These are phyloP conservation scores for Yamadazyma trypodendri DNA, from an alignment of 1,139 yeast species.

Conservation along the genomic window DNA sequence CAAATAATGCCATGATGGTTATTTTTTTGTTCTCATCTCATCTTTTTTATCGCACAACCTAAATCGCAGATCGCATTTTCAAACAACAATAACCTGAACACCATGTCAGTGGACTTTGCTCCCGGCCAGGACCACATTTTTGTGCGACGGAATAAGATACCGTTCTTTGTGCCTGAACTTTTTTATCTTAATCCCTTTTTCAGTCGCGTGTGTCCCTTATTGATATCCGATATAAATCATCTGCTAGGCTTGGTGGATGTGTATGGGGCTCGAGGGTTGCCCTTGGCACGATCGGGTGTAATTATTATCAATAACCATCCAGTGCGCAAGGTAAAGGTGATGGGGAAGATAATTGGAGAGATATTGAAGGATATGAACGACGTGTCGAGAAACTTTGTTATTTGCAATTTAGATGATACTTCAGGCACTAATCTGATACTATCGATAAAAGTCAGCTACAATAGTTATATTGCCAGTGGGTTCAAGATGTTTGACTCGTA, in stretches of 20 bases:
- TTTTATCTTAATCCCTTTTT: slow-evolving; percentile 16
- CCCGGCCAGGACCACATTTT: slow-evolving; percentile 18
- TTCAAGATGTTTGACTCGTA: slow-evolving; percentile 11
- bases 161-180: slow-evolving; percentile 19
- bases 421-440: slow-evolving; percentile 17
- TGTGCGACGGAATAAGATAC: slow-evolving; percentile 11
- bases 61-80: slow-evolving; percentile 1
- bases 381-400: slow-evolving; percentile 8
- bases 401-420: slow-evolving; percentile 18
- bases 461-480: slow-evolving; percentile 10
- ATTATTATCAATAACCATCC: slow-evolving; percentile 19
- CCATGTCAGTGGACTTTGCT: slow-evolving; percentile 15
- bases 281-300: slow-evolving; percentile 7
- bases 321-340: slow-evolving; percentile 10
- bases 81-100: background rate
- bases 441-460: slow-evolving; percentile 8
- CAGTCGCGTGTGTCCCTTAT: slow-evolving; percentile 10
- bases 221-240: slow-evolving; percentile 16
- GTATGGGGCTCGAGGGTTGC: slow-evolving; percentile 15
- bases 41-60: background rate
- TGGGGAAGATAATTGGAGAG: slow-evolving; percentile 16
- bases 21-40: slow-evolving; percentile 10
- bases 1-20: slow-evolving; percentile 63
- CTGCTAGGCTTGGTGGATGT: slow-evolving; percentile 9
- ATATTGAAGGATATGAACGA: slow-evolving; percentile 9